Base-by-base conservation (phyloP, 192 early-diverging fungal species). In the Geranomyces variabilis region DNA sequence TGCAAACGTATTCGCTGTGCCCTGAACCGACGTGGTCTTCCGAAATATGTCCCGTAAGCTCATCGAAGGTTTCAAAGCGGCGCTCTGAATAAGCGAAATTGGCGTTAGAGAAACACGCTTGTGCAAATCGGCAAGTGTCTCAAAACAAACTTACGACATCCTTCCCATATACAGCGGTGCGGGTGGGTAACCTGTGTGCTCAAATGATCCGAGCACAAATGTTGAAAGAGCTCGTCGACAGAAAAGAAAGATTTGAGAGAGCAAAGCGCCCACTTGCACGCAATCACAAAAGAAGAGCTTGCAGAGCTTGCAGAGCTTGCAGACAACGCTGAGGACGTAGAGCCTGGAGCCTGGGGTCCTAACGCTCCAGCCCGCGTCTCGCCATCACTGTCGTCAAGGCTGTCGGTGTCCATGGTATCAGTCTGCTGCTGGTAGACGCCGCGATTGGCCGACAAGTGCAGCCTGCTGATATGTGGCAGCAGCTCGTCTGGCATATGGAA, bases 151-250 rank as follows among this genome's bases (percentile, higher is more conserved):
- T 69, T 66, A 60, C 77, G 75, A 66, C 94, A 96, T 0, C 75
- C 80, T 7, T 69, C 53, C 94, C 94, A 96, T 24, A 84, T 80
- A 65, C 94, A 96, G 4, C 75, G 75, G 78, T 94, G 92, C 49
- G 81, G 78, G 13, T 49, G 30, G 12, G 14, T 15, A 5, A 34
- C 29, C 41, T 63, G 31, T 5, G 60, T 17, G 1, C 21, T 31
- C 76, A 83, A 43, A 64, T 83, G 79, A 48, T 78, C 74, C 26
- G 69, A 22, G 31, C 72, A 68, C 65, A 83, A 29, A 56, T 83
- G 81, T 41, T 59, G 61, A 14, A 83, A 43, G 47, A 81, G 46
- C 9, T 81, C 79, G 53, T 80, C 77, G n/a, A 79, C 63, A 10
- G 73, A 75, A 31, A 71, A 64, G 53, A 78, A 78, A 30, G 24